These are phyloP conservation scores for Austroboletus rostrupii DNA, from an alignment of 1,284 basidiomycete genomes.

Conservation along the genomic window DNA sequence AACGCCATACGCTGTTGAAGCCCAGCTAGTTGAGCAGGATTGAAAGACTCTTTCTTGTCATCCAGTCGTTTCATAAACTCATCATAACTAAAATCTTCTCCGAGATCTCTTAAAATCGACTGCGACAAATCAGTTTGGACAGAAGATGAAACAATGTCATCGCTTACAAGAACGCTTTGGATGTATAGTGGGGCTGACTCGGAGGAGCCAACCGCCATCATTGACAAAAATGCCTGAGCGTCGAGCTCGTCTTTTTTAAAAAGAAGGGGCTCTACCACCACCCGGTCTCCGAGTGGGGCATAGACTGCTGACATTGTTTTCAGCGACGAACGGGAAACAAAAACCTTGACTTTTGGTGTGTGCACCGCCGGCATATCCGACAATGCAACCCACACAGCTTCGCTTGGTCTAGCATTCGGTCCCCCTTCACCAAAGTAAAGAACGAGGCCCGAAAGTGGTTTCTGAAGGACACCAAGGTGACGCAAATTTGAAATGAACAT, in stretches of 20 bases:
- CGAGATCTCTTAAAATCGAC: slow-evolving; percentile 46
- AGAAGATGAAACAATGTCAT: background rate
- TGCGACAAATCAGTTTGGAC: slow-evolving; percentile 11
- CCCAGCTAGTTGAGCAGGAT: slow-evolving; percentile 46
- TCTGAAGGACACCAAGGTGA: slow-evolving; percentile 47
- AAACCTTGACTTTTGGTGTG: slow-evolving; percentile 52
- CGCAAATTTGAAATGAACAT: slow-evolving; percentile 54
- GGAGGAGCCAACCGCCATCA: slow-evolving; percentile 63
- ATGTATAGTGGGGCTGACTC: slow-evolving; percentile 63
- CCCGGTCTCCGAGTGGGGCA: slow-evolving; percentile 42
- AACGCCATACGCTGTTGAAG: slow-evolving; percentile 59
- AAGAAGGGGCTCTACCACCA: slow-evolving; percentile 52
- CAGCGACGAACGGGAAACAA: slow-evolving; percentile 59
- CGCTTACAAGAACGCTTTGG: slow-evolving; percentile 54
- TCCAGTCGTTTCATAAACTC: slow-evolving; percentile 48
- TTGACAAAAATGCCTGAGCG: slow-evolving; percentile 58
- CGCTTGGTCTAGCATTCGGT: slow-evolving; percentile 49
- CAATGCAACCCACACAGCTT: slow-evolving; percentile 58
- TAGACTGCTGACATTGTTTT: slow-evolving; percentile 59
- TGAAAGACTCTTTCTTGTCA: slow-evolving; percentile 46
- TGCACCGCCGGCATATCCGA: slow-evolving; percentile 35
- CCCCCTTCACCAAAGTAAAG: slow-evolving; percentile 70
- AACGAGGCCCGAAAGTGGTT: slow-evolving; percentile 58
- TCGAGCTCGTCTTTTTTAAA: slow-evolving; percentile 63
- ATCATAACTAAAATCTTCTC: slow-evolving; percentile 42